phyloP scores from a whole-genome alignment of 148 eudicot species.

The Fagopyrum esculentum region DNA sequence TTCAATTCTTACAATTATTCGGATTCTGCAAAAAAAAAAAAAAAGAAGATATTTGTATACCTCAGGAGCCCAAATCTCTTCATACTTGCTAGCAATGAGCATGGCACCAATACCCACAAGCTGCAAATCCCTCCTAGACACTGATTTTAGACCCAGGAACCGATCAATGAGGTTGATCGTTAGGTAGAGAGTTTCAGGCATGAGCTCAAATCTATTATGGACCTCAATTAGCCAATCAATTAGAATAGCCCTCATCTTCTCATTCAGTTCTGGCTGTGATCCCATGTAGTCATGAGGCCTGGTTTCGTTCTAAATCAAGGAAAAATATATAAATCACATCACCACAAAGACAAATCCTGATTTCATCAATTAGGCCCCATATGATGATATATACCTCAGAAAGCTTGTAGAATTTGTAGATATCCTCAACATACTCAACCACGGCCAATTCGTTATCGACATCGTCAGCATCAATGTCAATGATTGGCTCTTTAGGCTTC shows the following conservation, averaged over 20 bases:
- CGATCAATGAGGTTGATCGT: conserved; percentile 44
- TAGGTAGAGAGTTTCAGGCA: conserved; percentile 49
- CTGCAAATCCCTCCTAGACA: conserved; percentile 37
- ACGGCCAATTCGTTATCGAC: conserved; percentile 45
- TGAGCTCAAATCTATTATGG: conserved; percentile 51
- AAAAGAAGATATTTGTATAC: conserved; percentile 16
- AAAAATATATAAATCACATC: neutral
- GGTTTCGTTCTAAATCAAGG: conserved; percentile 21
- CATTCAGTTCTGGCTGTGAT: conserved; percentile 46
- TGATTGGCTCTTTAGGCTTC: conserved; percentile 27
- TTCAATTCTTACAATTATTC: neutral
- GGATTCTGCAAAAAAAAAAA: neutral
- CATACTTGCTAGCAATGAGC: conserved; percentile 71
- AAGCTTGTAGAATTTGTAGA: conserved; percentile 53
- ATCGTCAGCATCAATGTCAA: conserved; percentile 58
- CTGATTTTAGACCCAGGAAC: conserved; percentile 28
- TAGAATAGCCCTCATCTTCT: conserved; percentile 50
- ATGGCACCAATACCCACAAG: conserved; percentile 44
- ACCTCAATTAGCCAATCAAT: conserved; percentile 62
- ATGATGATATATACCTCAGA: conserved; percentile 30
- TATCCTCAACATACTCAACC: conserved; percentile 56
- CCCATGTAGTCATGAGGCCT: conserved; percentile 32
- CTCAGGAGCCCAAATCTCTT: conserved; percentile 95
- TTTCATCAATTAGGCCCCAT: neutral
- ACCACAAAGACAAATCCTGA: neutral